Percentiles rank a stretch among this genome's conserved stretches.
These are phyloP conservation scores for Colletotrichum plurivorum DNA, from an alignment of 2,329 filamentous ascomycete genomes.

Conservation along the genomic window DNA sequence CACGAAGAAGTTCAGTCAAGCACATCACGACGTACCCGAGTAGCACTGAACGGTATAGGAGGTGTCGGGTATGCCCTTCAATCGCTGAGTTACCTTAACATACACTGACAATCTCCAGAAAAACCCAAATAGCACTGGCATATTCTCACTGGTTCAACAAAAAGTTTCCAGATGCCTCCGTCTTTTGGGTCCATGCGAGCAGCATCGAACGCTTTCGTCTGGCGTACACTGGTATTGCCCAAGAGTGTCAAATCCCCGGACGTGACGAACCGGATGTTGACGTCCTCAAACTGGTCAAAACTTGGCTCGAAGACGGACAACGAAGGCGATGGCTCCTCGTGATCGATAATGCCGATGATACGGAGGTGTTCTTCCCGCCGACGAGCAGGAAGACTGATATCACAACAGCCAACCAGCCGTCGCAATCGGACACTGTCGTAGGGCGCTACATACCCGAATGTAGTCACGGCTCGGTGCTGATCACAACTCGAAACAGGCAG, in stretches of 20 bases:
- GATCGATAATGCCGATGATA: slow-evolving; percentile 42
- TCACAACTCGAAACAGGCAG: slow-evolving; percentile 53
- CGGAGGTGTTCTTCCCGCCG: slow-evolving; percentile 17
- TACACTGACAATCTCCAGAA: slow-evolving; percentile 39
- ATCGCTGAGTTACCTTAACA: neutral
- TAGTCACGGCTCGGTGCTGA: slow-evolving; percentile 47
- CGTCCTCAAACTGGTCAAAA: slow-evolving; percentile 45
- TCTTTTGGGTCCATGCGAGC: slow-evolving; percentile 54
- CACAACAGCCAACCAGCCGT: neutral
- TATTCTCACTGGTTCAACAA: slow-evolving; percentile 46
- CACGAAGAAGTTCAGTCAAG: neutral
- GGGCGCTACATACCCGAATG: slow-evolving; percentile 48
- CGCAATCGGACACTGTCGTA: slow-evolving; percentile 40
- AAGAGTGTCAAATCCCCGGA: slow-evolving; percentile 45
- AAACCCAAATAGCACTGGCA: slow-evolving; percentile 51
- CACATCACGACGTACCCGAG: neutral
- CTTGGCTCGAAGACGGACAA: slow-evolving; percentile 46
- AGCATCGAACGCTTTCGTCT: slow-evolving; percentile 48
- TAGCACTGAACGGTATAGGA: slow-evolving; percentile 2
- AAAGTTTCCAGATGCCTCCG: slow-evolving; percentile 42
- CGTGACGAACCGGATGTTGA: slow-evolving; percentile 43
- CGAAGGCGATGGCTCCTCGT: slow-evolving; percentile 41
- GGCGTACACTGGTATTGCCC: slow-evolving; percentile 45
- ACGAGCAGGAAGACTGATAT: accelerated
- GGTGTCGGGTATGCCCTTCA: slow-evolving; percentile 12